A percentile compares a stretch with the other conserved stretches of the same genome.
Evolutionary conservation across 2,329 filamentous ascomycete species (phyloP).

Genomic region (Fusarium liriodendri): DNA sequence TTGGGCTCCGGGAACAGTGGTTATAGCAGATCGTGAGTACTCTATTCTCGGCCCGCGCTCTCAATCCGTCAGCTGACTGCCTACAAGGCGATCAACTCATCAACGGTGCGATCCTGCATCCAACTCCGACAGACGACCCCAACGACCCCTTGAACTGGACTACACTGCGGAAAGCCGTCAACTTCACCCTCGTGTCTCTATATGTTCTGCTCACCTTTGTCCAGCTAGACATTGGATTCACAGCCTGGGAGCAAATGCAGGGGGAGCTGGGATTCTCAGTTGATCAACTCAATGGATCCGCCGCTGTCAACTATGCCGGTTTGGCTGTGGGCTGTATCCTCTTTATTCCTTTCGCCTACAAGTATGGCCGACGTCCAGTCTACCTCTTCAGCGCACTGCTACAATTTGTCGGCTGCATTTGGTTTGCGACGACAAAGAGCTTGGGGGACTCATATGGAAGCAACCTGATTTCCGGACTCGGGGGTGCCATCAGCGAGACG

Average conservation of each 20-base stretch:
- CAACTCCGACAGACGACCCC: neutral
- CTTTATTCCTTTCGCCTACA: constrained; percentile 46
- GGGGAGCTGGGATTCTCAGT: constrained; percentile 21
- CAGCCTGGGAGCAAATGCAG: constrained; percentile 14
- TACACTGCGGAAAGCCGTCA: neutral
- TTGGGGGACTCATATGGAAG: constrained; percentile 32
- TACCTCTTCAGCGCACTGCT: constrained; percentile 42
- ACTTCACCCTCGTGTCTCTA: neutral
- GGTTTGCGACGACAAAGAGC: constrained; percentile 37
- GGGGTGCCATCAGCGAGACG: constrained; percentile 51
- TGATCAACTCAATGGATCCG: constrained; percentile 36
- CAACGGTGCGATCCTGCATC: neutral
- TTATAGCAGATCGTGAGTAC: neutral
- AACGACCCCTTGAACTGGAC: neutral
- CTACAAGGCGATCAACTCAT: neutral
- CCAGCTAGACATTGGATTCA: neutral
- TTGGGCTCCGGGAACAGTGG: neutral
- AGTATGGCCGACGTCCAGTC: constrained; percentile 44
- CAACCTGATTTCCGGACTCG: constrained; percentile 46
- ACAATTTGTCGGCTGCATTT: constrained; percentile 32
- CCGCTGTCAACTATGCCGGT: constrained; percentile 40
- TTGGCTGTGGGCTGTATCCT: constrained; percentile 46
- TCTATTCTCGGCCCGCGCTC: neutral
- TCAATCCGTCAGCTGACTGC: neutral
- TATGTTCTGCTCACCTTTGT: neutral